Conservation (phyloP, 495 filamentous ascomycete genomes). For the Aspergillus conjunctus region DNA sequence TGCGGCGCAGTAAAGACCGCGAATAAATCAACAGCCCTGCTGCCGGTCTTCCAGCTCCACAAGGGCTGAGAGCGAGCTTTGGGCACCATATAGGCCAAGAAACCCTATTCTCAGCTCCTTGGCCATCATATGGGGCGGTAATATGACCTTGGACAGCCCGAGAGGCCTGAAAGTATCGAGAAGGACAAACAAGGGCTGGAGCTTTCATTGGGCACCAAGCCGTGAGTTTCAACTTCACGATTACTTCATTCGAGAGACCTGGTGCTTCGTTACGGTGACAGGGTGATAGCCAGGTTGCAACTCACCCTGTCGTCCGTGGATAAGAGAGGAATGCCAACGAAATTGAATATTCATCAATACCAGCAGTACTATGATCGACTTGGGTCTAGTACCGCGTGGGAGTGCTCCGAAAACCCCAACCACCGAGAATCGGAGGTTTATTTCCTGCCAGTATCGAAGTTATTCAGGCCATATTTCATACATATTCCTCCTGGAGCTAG, state of each 20-base stretch:
- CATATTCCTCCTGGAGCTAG: neutral
- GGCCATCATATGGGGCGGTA: neutral
- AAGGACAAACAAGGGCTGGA: neutral
- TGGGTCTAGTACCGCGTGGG: neutral
- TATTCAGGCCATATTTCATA: neutral
- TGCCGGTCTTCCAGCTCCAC: neutral
- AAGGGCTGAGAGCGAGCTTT: constrained; percentile 1
- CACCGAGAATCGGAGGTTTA: constrained; percentile 13
- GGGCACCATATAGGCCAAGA: constrained; percentile 10
- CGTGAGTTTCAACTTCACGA: too few species aligned
- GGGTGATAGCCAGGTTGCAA: neutral
- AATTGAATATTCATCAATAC: neutral
- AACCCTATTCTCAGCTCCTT: neutral
- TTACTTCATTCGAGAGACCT: too few species aligned
- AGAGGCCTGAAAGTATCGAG: constrained; percentile 4
- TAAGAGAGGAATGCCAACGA: neutral
- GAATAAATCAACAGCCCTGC: neutral
- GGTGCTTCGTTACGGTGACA: constrained; percentile 12
- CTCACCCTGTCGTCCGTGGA: neutral
- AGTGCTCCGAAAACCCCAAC: constrained; percentile 5
- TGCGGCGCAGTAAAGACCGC: neutral
- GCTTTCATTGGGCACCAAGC: neutral
- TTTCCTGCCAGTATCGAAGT: neutral
- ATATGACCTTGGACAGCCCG: constrained; percentile 9
- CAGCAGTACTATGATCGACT: neutral